phyloP scores from a whole-genome alignment of 441 rosid species.

The Pelargonium fulgidum region DNA sequence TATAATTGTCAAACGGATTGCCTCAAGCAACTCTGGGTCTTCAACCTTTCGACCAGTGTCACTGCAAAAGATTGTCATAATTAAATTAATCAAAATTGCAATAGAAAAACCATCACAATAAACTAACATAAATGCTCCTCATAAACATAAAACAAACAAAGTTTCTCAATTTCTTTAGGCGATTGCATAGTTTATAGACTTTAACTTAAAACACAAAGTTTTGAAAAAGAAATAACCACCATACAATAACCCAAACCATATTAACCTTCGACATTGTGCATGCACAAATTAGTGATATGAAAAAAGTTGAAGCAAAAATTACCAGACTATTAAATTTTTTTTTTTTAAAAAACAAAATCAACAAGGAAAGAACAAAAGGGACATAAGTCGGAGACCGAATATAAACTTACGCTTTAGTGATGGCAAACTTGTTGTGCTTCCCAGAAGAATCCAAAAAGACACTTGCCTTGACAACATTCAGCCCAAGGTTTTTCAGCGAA shows the following conservation, averaged over 20 bases:
- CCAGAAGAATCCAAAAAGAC: slow-evolving; percentile 94
- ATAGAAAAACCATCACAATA: slow-evolving; percentile 9
- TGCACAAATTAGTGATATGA: background rate
- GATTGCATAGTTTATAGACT: too few species aligned
- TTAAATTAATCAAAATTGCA: slow-evolving; percentile 13
- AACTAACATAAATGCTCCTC: background rate
- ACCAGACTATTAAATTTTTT: background rate
- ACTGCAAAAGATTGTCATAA: slow-evolving; percentile 39
- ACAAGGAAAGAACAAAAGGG: too few species aligned
- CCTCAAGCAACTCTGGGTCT: slow-evolving; percentile 91
- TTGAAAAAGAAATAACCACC: too few species aligned
- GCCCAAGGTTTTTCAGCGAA: slow-evolving; percentile 82
- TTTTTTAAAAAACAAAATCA: background rate
- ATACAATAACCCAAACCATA: background rate
- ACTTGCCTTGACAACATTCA: slow-evolving; percentile 87
- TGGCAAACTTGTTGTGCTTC: slow-evolving; percentile 81
- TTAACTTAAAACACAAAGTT: too few species aligned
- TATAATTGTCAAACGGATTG: slow-evolving; percentile 88
- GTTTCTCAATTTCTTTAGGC: too few species aligned
- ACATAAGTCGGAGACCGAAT: too few species aligned
- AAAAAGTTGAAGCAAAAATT: background rate
- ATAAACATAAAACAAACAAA: too few species aligned
- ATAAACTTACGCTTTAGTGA: slow-evolving; percentile 69
- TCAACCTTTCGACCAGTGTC: slow-evolving; percentile 87
- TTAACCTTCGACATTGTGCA: background rate